A percentile compares a stretch with the other conserved stretches of the same genome.
Conservation (phyloP, 768 basidiomycete species). For the Leccinum fibrillosum region DNA sequence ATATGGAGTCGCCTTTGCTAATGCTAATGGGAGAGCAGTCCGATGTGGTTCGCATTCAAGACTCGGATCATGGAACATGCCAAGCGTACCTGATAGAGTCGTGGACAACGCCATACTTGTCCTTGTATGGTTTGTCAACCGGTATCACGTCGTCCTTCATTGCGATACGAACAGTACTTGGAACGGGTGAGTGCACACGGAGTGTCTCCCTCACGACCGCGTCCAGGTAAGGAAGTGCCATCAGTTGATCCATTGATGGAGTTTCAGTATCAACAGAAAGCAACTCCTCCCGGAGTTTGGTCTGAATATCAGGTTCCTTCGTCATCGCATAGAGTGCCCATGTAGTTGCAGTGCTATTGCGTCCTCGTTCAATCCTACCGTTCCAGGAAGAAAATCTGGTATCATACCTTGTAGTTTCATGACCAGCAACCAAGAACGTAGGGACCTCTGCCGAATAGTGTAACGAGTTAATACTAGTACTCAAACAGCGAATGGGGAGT, state of each 20-base stretch:
- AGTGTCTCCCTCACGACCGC: constrained; percentile 60
- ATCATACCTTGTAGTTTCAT: background rate
- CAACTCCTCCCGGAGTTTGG: constrained; percentile 57
- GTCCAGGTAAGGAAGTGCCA: constrained; percentile 68
- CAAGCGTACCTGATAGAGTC: constrained; percentile 36
- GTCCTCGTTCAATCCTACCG: background rate
- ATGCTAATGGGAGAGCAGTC: constrained; percentile 24
- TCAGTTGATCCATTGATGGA: constrained; percentile 69
- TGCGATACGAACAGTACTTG: constrained; percentile 41
- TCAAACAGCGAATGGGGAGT: too few species aligned
- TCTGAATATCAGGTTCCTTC: constrained; percentile 46
- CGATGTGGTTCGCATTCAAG: background rate
- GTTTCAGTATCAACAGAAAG: constrained; percentile 47
- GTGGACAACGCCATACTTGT: constrained; percentile 39
- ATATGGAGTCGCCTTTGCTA: constrained; percentile 43
- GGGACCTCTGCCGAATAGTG: background rate
- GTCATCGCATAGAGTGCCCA: constrained; percentile 63
- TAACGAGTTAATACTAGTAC: background rate
- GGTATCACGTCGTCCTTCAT: constrained; percentile 54
- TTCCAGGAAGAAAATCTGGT: background rate
- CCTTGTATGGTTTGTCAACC: constrained; percentile 42
- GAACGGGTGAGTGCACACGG: constrained; percentile 53
- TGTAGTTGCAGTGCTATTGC: constrained; percentile 36
- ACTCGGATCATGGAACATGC: background rate
- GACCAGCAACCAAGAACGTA: background rate